Evolutionary conservation across 176 grass and related monocot genomes (phyloP).

Genomic region (Canna indica): DNA sequence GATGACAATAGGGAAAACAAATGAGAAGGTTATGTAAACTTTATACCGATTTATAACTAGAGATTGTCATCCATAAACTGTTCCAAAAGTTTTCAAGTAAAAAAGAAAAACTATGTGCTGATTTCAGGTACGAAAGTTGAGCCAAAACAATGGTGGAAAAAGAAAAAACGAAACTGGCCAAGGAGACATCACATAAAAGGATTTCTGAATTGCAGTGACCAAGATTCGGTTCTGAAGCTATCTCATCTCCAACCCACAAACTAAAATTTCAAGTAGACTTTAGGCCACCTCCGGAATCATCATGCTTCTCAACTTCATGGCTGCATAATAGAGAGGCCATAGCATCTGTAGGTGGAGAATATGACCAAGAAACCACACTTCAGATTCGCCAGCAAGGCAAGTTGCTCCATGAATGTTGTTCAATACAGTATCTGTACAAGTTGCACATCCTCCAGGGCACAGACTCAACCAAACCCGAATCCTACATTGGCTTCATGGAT

Average conservation of each 20-base stretch:
- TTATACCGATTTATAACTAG: neutral
- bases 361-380: neutral
- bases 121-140: neutral
- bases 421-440: slow-evolving; percentile 26
- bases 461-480: slow-evolving; percentile 85
- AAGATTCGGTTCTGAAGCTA: neutral
- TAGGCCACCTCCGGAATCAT: neutral
- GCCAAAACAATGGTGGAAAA: neutral
- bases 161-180: neutral
- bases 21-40: too few species aligned
- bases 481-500: slow-evolving; percentile 98
- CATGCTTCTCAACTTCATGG: neutral
- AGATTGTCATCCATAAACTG: neutral
- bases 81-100: too few species aligned
- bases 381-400: neutral
- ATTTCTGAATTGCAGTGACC: neutral
- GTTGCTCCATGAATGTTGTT: neutral
- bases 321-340: neutral
- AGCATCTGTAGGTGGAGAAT: neutral
- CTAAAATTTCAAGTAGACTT: neutral
- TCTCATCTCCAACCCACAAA: neutral
- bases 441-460: neutral
- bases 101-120: neutral
- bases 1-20: too few species aligned
- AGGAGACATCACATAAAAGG: neutral